A percentile compares a stretch with the other conserved stretches of the same genome.
These are phyloP conservation scores for Backusella tarrabulga DNA, from an alignment of 192 early-diverging fungal genomes.

Conservation along the genomic window DNA sequence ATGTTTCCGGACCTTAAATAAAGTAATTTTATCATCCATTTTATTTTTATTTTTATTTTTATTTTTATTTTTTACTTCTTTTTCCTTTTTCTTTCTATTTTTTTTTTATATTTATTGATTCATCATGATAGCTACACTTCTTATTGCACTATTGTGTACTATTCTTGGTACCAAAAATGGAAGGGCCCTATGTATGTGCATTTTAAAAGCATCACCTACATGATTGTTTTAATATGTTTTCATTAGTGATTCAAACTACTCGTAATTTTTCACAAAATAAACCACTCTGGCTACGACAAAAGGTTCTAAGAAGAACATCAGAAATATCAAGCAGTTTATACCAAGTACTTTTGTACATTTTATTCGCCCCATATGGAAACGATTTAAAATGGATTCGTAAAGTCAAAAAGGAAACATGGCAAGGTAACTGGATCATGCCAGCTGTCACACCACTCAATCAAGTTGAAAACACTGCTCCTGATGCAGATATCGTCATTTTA, in stretches of 20 bases:
- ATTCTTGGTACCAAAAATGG: background rate
- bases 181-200: background rate
- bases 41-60: background rate
- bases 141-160: background rate
- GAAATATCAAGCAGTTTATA: background rate
- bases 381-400: background rate
- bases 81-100: background rate
- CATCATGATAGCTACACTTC: background rate
- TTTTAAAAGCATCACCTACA: background rate
- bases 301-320: background rate
- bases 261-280: background rate
- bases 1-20: background rate
- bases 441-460: background rate
- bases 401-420: slow-evolving; percentile 8
- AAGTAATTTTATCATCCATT: background rate
- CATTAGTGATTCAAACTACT: background rate
- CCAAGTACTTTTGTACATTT: background rate
- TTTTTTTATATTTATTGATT: background rate
- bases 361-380: background rate
- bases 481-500: slow-evolving; percentile 11
- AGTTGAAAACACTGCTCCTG: background rate
- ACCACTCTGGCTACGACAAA: background rate
- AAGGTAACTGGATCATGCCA: slow-evolving; percentile 13
- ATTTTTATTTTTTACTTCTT: background rate
- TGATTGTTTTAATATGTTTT: background rate